phyloP scores from a whole-genome alignment of 1,284 basidiomycete species.

The Ganoderma boninense region DNA sequence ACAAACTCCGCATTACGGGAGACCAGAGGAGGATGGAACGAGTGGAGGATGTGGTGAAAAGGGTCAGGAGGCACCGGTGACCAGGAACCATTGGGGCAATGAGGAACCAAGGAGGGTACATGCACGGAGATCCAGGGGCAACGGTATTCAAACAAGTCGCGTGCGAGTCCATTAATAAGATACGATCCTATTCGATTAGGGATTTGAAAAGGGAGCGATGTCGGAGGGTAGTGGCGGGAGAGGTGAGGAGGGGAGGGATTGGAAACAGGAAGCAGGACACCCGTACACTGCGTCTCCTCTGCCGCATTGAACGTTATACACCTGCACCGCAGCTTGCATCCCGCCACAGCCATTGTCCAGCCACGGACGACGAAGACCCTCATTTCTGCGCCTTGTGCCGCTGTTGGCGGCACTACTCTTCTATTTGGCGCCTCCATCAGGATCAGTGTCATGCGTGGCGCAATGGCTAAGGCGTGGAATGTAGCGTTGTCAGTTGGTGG shows the following conservation, averaged over 20 bases:
- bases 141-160: conserved; percentile 11
- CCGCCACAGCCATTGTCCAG: not conserved
- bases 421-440: conserved; percentile 2
- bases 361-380: conserved; percentile 3
- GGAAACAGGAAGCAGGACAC: not conserved
- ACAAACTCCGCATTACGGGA: conserved; percentile 3
- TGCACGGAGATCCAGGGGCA: conserved; percentile 3
- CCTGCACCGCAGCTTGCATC: not conserved
- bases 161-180: conserved; percentile 10
- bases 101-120: conserved; percentile 16
- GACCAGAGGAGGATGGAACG: conserved; percentile 8
- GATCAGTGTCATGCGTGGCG: not conserved
- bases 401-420: not conserved
- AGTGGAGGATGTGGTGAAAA: not conserved
- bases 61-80: not conserved
- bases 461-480: not conserved
- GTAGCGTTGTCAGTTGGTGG: conserved; percentile 29
- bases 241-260: not conserved
- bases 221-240: not conserved
- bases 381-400: conserved; percentile 1
- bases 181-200: conserved; percentile 4
- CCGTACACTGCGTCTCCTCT: not conserved
- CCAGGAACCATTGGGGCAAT: not conserved
- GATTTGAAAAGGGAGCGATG: not conserved
- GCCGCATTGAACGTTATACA: not conserved